These are phyloP conservation scores for Butyriboletus loyo DNA, from an alignment of 768 basidiomycete species.

Conservation along the genomic window DNA sequence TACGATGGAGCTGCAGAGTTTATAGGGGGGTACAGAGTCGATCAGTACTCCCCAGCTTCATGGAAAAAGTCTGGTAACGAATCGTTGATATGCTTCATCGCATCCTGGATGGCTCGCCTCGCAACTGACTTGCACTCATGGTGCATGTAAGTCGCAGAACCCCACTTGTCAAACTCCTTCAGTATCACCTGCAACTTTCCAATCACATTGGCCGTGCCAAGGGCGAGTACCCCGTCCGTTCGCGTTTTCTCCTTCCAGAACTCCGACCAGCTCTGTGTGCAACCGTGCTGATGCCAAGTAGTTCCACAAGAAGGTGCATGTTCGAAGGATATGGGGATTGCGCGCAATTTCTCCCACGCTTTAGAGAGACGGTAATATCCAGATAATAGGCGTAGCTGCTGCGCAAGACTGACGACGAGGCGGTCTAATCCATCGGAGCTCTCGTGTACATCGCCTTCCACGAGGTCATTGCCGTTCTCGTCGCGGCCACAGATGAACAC, in stretches of 20 bases:
- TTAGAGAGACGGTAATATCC: constrained; percentile 68
- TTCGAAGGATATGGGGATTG: constrained; percentile 56
- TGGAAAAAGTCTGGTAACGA: constrained; percentile 61
- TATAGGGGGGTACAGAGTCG: not conserved
- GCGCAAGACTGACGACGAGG: constrained; percentile 52
- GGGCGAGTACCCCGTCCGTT: constrained; percentile 54
- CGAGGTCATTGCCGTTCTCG: constrained; percentile 10
- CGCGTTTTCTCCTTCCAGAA: constrained; percentile 78
- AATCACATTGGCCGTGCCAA: constrained; percentile 63
- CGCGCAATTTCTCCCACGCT: constrained; percentile 64
- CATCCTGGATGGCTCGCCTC: constrained; percentile 51
- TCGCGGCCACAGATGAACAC: constrained; percentile 26
- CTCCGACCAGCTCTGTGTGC: constrained; percentile 70
- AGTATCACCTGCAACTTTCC: constrained; percentile 60
- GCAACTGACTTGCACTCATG: constrained; percentile 65
- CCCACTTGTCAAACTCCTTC: constrained; percentile 70
- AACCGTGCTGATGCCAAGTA: constrained; percentile 71
- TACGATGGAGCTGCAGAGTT: not conserved
- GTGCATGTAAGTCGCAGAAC: constrained; percentile 75
- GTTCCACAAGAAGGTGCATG: constrained; percentile 62
- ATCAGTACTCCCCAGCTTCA: constrained; percentile 33
- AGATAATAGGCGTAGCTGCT: constrained; percentile 63
- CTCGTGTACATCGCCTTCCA: constrained; percentile 33
- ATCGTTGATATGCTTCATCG: constrained; percentile 56
- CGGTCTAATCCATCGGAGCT: constrained; percentile 40